Evolutionary conservation across 805 yeast genomes (phyloP), one percentile per base, ranked within the genome.

Genomic region (Ogataea thermomethanolica): DNA sequence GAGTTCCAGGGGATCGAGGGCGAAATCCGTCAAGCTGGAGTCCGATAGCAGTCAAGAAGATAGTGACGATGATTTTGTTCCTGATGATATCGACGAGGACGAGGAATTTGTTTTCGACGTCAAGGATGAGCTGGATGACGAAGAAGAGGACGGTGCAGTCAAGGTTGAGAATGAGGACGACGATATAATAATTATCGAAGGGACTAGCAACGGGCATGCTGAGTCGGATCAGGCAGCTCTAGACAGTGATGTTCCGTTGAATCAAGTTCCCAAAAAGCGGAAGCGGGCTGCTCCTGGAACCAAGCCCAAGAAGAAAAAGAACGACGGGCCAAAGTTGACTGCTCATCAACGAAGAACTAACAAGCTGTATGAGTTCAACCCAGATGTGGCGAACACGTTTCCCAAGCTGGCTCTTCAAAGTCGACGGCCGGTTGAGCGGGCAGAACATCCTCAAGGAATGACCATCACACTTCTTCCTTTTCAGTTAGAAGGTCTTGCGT

Each of bases 401-500:
- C 76, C 83, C 1, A 73, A 76, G 40, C 67, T 91, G 36, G 76
- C 69, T 32, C 60, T 67, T 1, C 61, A 71, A 3, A 71, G 73
- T 9, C 51, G 55, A 11, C 74, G 78, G 30, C 61, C 61, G 23
- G 78, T 80, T 0, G 74, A 73, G 45, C 61, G 74, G 35, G 85
- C 89, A 0, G 66, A 63, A 9, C 96, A 89, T 55, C 98, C 99
- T 0, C 72, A 67, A 1, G 89, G 84, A 8, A 78, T 91, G 84
- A 74, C 74, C 1, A 73, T 88, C 33, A 72, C 71, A 22, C 62
- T 93, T 27, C 68, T 93, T 22, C 98, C 97, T 1, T 93, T 93
- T 64, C 99, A 93, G 64, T 67, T 78, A 11, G 99, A 93, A 66
- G 99, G 99, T 13, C 68, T 93, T 34, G 76, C 84, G 54, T 93